Evolutionary conservation across 2,329 filamentous ascomycete species (phyloP).

Genomic region (Phialemonium atrogriseum): DNA sequence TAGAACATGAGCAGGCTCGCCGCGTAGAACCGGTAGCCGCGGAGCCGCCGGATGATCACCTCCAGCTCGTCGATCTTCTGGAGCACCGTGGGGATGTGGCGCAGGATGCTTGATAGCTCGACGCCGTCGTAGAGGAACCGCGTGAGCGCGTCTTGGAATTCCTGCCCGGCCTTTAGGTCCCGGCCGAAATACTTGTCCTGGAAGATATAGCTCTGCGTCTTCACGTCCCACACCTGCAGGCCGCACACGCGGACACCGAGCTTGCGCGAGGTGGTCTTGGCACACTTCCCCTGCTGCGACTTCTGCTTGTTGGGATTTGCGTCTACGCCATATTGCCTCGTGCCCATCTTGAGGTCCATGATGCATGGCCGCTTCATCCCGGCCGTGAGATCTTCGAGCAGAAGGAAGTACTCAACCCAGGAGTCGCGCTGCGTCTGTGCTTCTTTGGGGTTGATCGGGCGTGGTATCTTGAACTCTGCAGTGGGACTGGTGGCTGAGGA

Average conservation of each 20-base stretch:
- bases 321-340: conserved; percentile 90
- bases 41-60: conserved; percentile 68
- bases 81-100: conserved; percentile 81
- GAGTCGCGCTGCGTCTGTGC: conserved; percentile 55
- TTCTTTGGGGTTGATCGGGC: conserved; percentile 69
- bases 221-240: conserved; percentile 90
- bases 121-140: conserved; percentile 88
- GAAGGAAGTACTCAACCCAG: conserved; percentile 83
- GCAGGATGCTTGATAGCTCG: conserved; percentile 68
- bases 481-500: conserved; percentile 31
- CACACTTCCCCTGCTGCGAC: conserved; percentile 89
- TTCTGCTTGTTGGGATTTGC: conserved; percentile 85
- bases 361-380: conserved; percentile 97
- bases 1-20: conserved; percentile 94
- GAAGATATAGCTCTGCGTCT: conserved; percentile 79
- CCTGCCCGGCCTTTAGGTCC: conserved; percentile 73
- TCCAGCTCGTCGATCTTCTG: conserved; percentile 79
- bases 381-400: conserved; percentile 89
- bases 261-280: conserved; percentile 81
- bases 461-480: conserved; percentile 34
- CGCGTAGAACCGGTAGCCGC: conserved; percentile 90
- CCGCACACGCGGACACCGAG: conserved; percentile 91
- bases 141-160: conserved; percentile 83
- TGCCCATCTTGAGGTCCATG: conserved; percentile 97
- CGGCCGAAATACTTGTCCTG: conserved; percentile 97